These are phyloP conservation scores for Fistulifera solaris DNA, from an alignment of 108 stramenopile genomes.

Conservation along the genomic window DNA sequence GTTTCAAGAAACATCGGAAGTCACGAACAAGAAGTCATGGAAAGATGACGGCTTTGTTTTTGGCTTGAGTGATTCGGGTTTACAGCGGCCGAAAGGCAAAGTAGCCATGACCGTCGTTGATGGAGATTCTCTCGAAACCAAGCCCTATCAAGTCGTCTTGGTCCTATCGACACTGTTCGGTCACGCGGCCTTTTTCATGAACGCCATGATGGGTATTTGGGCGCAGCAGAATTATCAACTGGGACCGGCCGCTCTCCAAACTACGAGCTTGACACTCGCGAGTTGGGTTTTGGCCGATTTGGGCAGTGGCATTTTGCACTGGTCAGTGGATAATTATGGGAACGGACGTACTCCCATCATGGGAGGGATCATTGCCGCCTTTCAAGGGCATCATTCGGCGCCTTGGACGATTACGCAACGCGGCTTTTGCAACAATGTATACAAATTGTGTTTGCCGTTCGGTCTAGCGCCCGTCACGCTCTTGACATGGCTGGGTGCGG, in stretches of 20 bases:
- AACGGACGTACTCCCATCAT: slow-evolving; percentile 84
- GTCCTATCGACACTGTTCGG: slow-evolving; percentile 45
- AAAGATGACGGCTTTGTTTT: slow-evolving; percentile 68
- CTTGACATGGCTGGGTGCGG: slow-evolving; percentile 1
- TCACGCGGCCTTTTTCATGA: slow-evolving; percentile 39
- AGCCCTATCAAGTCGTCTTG: slow-evolving; percentile 48
- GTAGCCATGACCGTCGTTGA: slow-evolving; percentile 56
- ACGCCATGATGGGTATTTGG: slow-evolving; percentile 20
- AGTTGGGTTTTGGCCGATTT: slow-evolving; percentile 76
- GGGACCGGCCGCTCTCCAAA: slow-evolving; percentile 22
- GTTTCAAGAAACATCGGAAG: too few relatives aligned
- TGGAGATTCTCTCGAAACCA: slow-evolving; percentile 63
- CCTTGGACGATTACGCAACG: slow-evolving; percentile 93
- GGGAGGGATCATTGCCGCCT: slow-evolving; percentile 89
- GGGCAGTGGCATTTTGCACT: slow-evolving; percentile 84
- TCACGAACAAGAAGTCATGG: slow-evolving; percentile 6
- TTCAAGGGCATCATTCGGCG: slow-evolving; percentile 90
- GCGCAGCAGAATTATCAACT: slow-evolving; percentile 23
- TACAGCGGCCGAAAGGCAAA: slow-evolving; percentile 69
- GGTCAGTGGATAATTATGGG: slow-evolving; percentile 94
- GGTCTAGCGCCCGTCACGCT: slow-evolving; percentile 49
- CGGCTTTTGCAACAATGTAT: slow-evolving; percentile 88
- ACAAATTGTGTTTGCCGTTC: slow-evolving; percentile 82
- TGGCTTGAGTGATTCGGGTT: slow-evolving; percentile 67
- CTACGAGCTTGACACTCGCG: slow-evolving; percentile 18